Base-by-base conservation (phyloP, 345 rosid species). In the Combretum micranthum region DNA sequence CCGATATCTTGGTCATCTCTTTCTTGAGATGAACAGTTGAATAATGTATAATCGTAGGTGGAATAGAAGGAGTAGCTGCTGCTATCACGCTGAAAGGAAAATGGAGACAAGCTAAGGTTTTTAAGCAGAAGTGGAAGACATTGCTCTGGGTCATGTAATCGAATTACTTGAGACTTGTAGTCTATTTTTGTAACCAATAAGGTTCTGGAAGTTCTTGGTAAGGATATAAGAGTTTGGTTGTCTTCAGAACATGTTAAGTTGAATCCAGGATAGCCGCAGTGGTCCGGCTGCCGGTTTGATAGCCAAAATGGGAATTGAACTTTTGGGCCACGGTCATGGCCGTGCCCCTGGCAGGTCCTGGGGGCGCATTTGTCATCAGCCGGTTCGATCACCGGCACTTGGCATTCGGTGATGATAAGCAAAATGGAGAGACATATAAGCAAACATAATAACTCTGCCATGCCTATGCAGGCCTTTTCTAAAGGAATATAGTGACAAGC, bases 261-360 rank as follows among this genome's bases (percentile, higher is more conserved):
- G 26, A 71, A 71, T 13, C 61, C 65, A 19, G 71, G 71, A 44
- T 23, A 62, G 19, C 75, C 75, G 50, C 62, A 66, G 46, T 42
- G 26, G 4, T 42, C 47, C 12, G 67, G 53, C 15, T 65, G 75
- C 20, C 19, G 47, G 43, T 20, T 56, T 61, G 52, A 56, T 6
- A 65, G 64, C 19, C 64, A 19, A 56, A 65, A 71, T 1, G 75
- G 75, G 26, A 65, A 71, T 17, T 64, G 52, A 52, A 65, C 62
- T 18, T 37, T n/a, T 14, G 71, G 60, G 10, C 56, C n/a, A n/a
- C n/a, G n/a, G n/a, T n/a, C 71, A 19, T n/a, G 52, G 39, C 39
- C 39, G 10, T 1, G 22, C 12, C 37, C 19, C 52, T 67, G 61
- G 11, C 26, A 55, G 17, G 26, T 17, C 15, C 1, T 17, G 21